phyloP scores from a whole-genome alignment of 352 stramenopile species.

The Elongisporangium prolatum region DNA sequence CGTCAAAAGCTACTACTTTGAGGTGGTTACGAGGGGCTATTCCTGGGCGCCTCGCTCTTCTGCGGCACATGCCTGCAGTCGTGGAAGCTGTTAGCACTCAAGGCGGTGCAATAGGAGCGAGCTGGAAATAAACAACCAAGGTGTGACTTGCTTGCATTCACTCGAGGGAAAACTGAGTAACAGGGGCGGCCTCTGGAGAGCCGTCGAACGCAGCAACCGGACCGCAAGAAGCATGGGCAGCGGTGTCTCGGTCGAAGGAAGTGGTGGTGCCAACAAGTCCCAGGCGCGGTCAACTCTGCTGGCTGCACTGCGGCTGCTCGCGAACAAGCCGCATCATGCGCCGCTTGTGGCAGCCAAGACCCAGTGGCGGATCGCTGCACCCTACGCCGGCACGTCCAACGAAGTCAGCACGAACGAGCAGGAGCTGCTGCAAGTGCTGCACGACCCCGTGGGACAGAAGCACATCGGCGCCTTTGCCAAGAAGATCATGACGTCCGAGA shows the following conservation, averaged over 20 bases:
- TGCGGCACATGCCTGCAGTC: too few relatives aligned
- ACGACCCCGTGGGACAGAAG: conserved; percentile 77
- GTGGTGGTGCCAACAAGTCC: conserved; percentile 14
- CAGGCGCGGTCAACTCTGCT: conserved; percentile 50
- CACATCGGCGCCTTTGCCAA: conserved; percentile 78
- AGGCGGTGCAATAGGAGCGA: too few relatives aligned
- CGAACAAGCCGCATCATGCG: conserved; percentile 62
- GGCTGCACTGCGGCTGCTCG: conserved; percentile 37
- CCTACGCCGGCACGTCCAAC: conserved; percentile 31
- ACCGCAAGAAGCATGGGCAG: conserved; percentile 14
- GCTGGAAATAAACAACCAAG: background rate
- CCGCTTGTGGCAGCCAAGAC: conserved; percentile 73
- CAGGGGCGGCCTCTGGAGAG: background rate
- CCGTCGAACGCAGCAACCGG: background rate
- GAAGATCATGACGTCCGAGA: conserved; percentile 80
- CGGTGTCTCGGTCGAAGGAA: conserved; percentile 34
- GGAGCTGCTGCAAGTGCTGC: conserved; percentile 61
- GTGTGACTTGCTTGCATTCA: background rate
- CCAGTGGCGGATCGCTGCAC: conserved; percentile 67
- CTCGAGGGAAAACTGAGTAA: background rate
- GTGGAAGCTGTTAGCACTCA: too few relatives aligned
- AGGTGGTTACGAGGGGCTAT: background rate
- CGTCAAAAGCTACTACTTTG: background rate
- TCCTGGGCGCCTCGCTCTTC: background rate
- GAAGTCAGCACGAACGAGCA: conserved; percentile 61